These are phyloP conservation scores for Boletus rubroflammeus DNA, from an alignment of 768 basidiomycete species.

Conservation along the genomic window DNA sequence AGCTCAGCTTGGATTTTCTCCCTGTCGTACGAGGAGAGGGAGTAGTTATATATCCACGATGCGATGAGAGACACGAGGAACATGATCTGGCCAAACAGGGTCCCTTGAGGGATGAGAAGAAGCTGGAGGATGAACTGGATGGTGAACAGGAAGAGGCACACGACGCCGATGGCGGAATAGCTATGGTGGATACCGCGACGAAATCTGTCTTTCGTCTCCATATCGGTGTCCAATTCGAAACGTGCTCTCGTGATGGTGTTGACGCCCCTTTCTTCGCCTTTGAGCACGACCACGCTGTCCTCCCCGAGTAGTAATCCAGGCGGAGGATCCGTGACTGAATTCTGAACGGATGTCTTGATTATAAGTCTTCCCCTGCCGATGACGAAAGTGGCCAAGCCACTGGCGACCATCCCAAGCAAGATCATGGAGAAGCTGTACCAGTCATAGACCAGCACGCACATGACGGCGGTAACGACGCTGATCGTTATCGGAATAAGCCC, in stretches of 20 bases:
- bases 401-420: slow-evolving; percentile 27
- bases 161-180: slow-evolving; percentile 8
- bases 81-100: slow-evolving; percentile 32
- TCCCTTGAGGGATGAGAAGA: slow-evolving; percentile 32
- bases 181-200: not conserved
- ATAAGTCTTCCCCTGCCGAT: slow-evolving; percentile 24
- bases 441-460: slow-evolving; percentile 25
- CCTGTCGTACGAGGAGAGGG: slow-evolving; percentile 31
- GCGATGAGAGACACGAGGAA: slow-evolving; percentile 27
- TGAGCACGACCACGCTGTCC: slow-evolving; percentile 22
- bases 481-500: slow-evolving; percentile 22
- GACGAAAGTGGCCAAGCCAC: slow-evolving; percentile 26
- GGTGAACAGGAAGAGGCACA: slow-evolving; percentile 27
- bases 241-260: slow-evolving; percentile 26
- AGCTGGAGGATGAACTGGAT: slow-evolving; percentile 31
- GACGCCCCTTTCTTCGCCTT: slow-evolving; percentile 24
- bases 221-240: slow-evolving; percentile 19
- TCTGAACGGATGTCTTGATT: slow-evolving; percentile 14
- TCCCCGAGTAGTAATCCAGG: slow-evolving; percentile 23
- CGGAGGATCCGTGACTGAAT: slow-evolving; percentile 16
- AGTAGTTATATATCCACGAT: slow-evolving; percentile 32
- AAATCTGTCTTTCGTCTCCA: not conserved
- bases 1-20: slow-evolving; percentile 22
- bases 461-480: slow-evolving; percentile 18
- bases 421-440: slow-evolving; percentile 34